These are phyloP conservation scores for Hyphopichia fennica DNA, from an alignment of 1,139 yeast species.

Conservation along the genomic window DNA sequence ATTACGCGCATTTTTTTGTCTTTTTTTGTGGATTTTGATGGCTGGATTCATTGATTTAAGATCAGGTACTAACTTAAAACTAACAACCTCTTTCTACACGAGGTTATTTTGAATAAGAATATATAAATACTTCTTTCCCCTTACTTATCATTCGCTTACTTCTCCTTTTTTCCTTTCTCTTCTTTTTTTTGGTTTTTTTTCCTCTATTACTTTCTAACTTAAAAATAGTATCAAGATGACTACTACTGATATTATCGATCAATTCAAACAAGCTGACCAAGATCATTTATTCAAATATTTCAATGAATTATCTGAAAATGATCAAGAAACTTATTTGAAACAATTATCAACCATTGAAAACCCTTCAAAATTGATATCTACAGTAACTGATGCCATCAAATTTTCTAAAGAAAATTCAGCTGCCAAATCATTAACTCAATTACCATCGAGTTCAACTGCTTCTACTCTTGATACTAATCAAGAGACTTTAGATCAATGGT, in stretches of 20 bases:
- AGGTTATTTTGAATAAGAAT: too few relatives aligned
- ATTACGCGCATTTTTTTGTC: too few relatives aligned
- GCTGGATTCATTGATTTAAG: too few relatives aligned
- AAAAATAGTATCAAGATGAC: neutral
- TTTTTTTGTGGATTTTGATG: too few relatives aligned
- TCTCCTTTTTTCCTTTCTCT: neutral
- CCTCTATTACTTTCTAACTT: too few relatives aligned
- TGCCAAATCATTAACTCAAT: conserved; percentile 42
- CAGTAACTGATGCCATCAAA: conserved; percentile 50
- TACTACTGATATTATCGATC: conserved; percentile 22
- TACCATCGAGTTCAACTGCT: conserved; percentile 51
- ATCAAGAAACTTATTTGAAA: conserved; percentile 28
- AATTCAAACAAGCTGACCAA: conserved; percentile 53
- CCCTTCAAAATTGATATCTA: conserved; percentile 39
- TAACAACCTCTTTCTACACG: too few relatives aligned
- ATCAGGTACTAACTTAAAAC: too few relatives aligned
- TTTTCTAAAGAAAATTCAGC: conserved; percentile 33
- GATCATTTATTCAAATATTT: conserved; percentile 43
- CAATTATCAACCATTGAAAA: conserved; percentile 44
- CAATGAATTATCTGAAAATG: conserved; percentile 29
- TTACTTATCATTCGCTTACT: too few relatives aligned
- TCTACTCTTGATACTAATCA: conserved; percentile 44
- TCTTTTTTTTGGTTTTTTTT: too few relatives aligned
- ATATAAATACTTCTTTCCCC: too few relatives aligned
- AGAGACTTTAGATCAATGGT: conserved; percentile 47